Percentiles rank a stretch among this genome's conserved stretches.
These are phyloP conservation scores for Chalciporus piperatus DNA, from an alignment of 768 basidiomycete genomes.

Conservation along the genomic window DNA sequence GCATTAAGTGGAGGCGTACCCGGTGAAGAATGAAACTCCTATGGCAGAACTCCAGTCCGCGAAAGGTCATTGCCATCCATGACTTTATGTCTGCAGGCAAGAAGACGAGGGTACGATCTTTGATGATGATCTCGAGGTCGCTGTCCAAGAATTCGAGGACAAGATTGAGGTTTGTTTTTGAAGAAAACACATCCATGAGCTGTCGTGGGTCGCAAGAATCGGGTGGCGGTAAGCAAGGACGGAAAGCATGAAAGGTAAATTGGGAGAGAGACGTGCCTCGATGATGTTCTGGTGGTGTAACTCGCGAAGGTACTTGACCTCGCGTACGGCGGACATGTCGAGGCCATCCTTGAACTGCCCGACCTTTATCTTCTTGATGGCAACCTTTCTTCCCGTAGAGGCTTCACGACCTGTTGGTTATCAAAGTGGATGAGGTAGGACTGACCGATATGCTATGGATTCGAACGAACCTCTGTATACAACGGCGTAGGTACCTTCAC, in stretches of 20 bases:
- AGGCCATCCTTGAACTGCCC: conserved; percentile 97
- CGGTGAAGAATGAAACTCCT: conserved; percentile 91
- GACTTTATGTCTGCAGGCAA: conserved; percentile 95
- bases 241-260: background rate
- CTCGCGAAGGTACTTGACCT: conserved; percentile 96
- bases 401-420: conserved; percentile 60
- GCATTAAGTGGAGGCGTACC: conserved; percentile 44
- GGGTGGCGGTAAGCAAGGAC: background rate
- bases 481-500: conserved; percentile 94
- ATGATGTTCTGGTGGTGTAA: conserved; percentile 94
- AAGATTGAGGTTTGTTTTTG: conserved; percentile 93
- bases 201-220: conserved; percentile 29
- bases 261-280: conserved; percentile 50
- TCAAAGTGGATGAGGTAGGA: conserved; percentile 2
- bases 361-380: conserved; percentile 98
- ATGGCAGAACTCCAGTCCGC: conserved; percentile 98
- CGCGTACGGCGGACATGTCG: conserved; percentile 98
- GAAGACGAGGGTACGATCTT: conserved; percentile 89
- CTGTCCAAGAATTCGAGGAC: conserved; percentile 96
- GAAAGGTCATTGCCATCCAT: conserved; percentile 98
- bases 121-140: conserved; percentile 96
- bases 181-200: conserved; percentile 96
- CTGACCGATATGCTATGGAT: background rate
- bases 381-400: conserved; percentile 77
- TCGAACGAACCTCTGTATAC: conserved; percentile 81